Percentiles rank a stretch among this genome's conserved stretches.
phyloP scores from a whole-genome alignment of 805 yeast species.

The Teunomyces atbi region DNA sequence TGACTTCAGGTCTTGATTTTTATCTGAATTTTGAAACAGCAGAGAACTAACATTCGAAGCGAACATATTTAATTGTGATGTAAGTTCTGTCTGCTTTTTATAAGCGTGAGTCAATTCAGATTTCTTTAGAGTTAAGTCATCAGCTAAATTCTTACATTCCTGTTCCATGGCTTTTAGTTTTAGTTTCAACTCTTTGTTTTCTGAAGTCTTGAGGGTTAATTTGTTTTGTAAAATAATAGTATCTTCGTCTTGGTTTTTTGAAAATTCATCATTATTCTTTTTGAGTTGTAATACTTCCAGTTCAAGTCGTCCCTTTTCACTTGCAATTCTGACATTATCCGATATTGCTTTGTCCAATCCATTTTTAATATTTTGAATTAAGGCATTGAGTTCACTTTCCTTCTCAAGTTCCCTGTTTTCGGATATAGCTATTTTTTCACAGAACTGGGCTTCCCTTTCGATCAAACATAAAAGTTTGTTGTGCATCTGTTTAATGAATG shows the following conservation, averaged over 20 bases:
- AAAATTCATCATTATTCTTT: too few species aligned
- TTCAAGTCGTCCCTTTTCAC: not conserved
- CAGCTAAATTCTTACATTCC: not conserved
- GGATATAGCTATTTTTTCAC: not conserved
- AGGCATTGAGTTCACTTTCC: not conserved
- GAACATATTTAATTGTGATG: not conserved
- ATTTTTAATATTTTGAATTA: not conserved
- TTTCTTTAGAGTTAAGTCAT: not conserved
- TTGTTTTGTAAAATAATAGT: not conserved
- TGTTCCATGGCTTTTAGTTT: not conserved
- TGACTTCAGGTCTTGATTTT: not conserved
- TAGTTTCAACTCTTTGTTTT: not conserved
- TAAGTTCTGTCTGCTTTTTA: not conserved
- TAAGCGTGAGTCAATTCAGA: not conserved
- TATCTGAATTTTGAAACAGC: not conserved
- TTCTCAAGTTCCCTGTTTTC: not conserved
- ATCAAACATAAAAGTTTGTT: not conserved
- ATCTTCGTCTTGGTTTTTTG: not conserved
- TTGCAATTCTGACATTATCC: not conserved
- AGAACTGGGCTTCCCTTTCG: not conserved
- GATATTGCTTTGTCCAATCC: not conserved
- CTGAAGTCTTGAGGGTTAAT: not conserved
- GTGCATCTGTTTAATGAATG: not conserved
- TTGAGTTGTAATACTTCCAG: not conserved
- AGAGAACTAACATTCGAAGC: not conserved